phyloP scores from a whole-genome alignment of 2,329 filamentous ascomycete species.

The Arthrobotrys sinensis region DNA sequence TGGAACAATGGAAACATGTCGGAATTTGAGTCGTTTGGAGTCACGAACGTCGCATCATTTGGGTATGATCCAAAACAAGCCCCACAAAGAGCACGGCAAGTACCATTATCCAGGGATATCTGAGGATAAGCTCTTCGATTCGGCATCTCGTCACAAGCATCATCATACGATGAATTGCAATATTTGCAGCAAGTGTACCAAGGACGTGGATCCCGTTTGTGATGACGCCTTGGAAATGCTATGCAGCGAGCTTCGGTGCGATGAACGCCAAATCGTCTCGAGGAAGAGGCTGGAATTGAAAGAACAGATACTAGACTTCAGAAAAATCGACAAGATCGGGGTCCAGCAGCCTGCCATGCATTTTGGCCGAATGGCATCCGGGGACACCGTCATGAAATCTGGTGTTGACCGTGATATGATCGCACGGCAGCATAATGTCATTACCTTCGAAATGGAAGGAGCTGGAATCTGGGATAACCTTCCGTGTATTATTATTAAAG shows the following conservation, averaged over 20 bases:
- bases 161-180: conserved; percentile 9
- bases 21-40: background rate
- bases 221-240: background rate
- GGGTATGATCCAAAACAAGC: background rate
- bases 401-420: conserved; percentile 50
- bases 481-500: conserved; percentile 68
- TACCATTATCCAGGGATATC: background rate
- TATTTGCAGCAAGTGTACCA: background rate
- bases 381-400: conserved; percentile 61
- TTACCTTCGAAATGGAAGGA: conserved; percentile 66
- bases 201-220: background rate
- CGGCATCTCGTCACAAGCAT: conserved; percentile 64
- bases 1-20: conserved; percentile 49
- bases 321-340: no score
- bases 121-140: conserved; percentile 62
- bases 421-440: conserved; percentile 18
- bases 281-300: background rate
- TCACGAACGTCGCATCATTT: background rate
- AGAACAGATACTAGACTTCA: no score
- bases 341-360: conserved; percentile 63
- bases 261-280: background rate
- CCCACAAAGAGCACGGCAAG: background rate
- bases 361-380: conserved; percentile 68
- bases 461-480: conserved; percentile 64
- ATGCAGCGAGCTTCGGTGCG: conserved; percentile 8